Conservation (phyloP, 345 rosid species). For the Melaleuca alternifolia region DNA sequence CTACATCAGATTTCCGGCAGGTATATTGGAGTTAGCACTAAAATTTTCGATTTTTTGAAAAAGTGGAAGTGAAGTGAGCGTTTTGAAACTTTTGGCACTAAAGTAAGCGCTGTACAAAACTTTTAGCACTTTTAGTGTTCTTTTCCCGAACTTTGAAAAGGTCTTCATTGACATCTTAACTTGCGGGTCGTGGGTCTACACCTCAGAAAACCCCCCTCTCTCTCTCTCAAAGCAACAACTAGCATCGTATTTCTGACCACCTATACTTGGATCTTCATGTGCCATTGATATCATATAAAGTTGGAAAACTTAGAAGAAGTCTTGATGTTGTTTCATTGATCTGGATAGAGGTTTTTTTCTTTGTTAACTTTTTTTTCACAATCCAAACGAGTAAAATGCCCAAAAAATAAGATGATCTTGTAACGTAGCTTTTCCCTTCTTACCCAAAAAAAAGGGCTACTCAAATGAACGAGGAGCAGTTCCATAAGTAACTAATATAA, state of each 20-base stretch:
- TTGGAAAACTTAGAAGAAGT: accelerated
- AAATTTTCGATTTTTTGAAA: no score
- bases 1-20: no score
- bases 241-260: neutral
- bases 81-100: no score
- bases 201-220: neutral
- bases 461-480: neutral
- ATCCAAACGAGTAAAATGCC: neutral
- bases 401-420: neutral
- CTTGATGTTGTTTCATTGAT: neutral
- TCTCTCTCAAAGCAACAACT: neutral
- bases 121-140: no score
- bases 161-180: neutral
- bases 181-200: accelerated
- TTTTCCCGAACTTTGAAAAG: neutral
- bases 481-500: neutral
- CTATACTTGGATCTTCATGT: neutral
- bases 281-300: neutral
- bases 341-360: neutral
- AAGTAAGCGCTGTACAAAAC: no score
- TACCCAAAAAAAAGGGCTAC: neutral
- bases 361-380: neutral
- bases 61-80: no score
- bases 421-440: neutral
- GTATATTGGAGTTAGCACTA: no score